Conservation (phyloP, 129 eudicot genomes). For the Flaveria trinervia region DNA sequence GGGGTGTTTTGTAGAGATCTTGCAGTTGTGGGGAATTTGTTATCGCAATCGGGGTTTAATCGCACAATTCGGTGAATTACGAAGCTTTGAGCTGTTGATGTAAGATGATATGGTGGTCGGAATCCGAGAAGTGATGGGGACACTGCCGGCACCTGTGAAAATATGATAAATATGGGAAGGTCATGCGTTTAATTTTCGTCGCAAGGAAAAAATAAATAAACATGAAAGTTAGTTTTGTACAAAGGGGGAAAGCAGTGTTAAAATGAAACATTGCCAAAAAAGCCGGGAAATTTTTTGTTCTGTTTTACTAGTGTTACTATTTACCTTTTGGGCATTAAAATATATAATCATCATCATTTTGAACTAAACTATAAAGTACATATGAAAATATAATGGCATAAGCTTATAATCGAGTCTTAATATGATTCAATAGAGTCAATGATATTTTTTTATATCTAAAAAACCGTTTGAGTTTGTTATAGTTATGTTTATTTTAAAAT, state of each 20-base stretch:
- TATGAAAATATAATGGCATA: too few relatives aligned
- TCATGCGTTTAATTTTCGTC: too few relatives aligned
- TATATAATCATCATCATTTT: constrained; percentile 21
- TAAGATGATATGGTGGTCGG: not conserved
- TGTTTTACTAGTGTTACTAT: not conserved
- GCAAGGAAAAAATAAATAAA: constrained; percentile 17
- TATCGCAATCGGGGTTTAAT: constrained; percentile 72
- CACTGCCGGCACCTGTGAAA: too few relatives aligned
- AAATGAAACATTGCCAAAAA: constrained; percentile 18
- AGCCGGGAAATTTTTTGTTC: constrained; percentile 47
- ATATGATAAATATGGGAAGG: too few relatives aligned
- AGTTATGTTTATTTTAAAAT: too few relatives aligned
- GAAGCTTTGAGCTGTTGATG: constrained; percentile 80
- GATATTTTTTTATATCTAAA: too few relatives aligned
- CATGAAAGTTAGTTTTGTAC: constrained; percentile 42
- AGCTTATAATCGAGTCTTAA: too few relatives aligned
- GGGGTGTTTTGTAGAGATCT: constrained; percentile 93
- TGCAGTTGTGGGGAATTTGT: constrained; percentile 79
- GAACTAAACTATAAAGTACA: too few relatives aligned
- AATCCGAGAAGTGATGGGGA: not conserved
- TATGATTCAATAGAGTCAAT: too few relatives aligned
- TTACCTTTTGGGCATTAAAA: constrained; percentile 28
- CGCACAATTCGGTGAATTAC: constrained; percentile 69
- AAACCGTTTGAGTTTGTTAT: too few relatives aligned
- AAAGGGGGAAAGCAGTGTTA: constrained; percentile 35